These are phyloP conservation scores for Astragalus glycyphyllos DNA, from an alignment of 306 rosid genomes.

Conservation along the genomic window DNA sequence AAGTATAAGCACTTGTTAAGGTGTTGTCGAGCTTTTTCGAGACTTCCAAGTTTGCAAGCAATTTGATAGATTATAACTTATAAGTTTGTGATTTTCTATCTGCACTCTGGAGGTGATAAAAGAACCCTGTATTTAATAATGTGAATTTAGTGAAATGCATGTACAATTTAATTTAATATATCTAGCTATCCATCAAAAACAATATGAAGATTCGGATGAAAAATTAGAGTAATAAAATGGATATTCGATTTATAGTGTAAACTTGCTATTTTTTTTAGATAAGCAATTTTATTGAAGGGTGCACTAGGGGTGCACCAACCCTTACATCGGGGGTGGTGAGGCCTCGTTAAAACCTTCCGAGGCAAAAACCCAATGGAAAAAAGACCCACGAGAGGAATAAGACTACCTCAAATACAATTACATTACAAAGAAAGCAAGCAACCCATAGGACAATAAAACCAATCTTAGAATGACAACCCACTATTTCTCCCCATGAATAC, in stretches of 20 bases:
- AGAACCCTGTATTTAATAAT: slow-evolving; percentile 45
- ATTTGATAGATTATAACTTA: slow-evolving; percentile 38
- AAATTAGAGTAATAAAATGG: not conserved
- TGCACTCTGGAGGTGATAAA: slow-evolving; percentile 42
- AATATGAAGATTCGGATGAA: not conserved
- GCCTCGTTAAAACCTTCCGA: too few species aligned
- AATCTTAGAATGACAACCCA: too few species aligned
- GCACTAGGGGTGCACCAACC: too few species aligned
- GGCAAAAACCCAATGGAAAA: too few species aligned
- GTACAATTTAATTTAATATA: too few species aligned
- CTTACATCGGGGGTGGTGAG: too few species aligned
- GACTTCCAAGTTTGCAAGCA: slow-evolving; percentile 16
- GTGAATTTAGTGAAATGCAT: not conserved
- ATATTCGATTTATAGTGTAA: not conserved
- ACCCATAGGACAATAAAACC: too few species aligned
- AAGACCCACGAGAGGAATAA: too few species aligned
- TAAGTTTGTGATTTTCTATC: slow-evolving; percentile 43
- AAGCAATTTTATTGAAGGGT: too few species aligned
- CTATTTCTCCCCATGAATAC: not conserved
- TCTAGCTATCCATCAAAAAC: not conserved
- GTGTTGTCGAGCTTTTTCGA: slow-evolving; percentile 8
- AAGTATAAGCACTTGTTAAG: slow-evolving; percentile 44
- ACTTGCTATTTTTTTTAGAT: not conserved
- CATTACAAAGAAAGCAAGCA: too few species aligned
- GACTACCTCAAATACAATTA: too few species aligned